Base-by-base conservation (phyloP, 1,284 basidiomycete genomes). In the Sanghuangporus sanghuang region DNA sequence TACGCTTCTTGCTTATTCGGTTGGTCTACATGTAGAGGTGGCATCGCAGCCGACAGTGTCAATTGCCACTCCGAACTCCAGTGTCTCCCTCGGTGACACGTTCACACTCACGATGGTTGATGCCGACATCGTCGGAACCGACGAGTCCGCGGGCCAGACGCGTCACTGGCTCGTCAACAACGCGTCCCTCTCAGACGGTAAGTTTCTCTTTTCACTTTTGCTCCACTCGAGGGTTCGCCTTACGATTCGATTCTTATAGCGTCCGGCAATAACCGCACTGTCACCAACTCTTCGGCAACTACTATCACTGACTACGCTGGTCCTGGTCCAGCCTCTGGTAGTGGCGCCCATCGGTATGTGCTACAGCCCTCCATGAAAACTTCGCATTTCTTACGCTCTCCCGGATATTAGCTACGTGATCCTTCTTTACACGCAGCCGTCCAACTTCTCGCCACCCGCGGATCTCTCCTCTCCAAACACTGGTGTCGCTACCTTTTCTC, bases 151-250 rank as follows among this genome's bases (percentile, higher is more conserved):
- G 9, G 83, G 81, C 21, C 82, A 84, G 67, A 90, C 84, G 62
- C 83, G 90, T 66, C 92, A 93, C 77, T 94, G 90, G 90, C 84
- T 94, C 57, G 83, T 86, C 67, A 93, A 93, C 73, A 77, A 81
- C 48, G 86, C 83, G 23, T 80, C 78, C 11, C 69, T 90, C 36
- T 62, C 60, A 59, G 71, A 73, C 36, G 76, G 84, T 76, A 65
- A 67, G 70, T 72, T 64, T 18, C 27, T 14, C 54, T 40, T 3
- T 14, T 12, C 21, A 21, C 27, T 40, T 14, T 57, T 27, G 53
- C 23, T 48, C 21, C 36, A 44, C 38, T 57, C 36, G 8, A 9
- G 59, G 38, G 39, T 49, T 46, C 23, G 11, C 35, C 59, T 57
- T 27, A 27, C 50, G 27, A 32, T 52, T 35, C 9, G 27, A 21